Evolutionary conservation across 208 protist species (phyloP).

Genomic region (Balamuthia mandrillaris): DNA sequence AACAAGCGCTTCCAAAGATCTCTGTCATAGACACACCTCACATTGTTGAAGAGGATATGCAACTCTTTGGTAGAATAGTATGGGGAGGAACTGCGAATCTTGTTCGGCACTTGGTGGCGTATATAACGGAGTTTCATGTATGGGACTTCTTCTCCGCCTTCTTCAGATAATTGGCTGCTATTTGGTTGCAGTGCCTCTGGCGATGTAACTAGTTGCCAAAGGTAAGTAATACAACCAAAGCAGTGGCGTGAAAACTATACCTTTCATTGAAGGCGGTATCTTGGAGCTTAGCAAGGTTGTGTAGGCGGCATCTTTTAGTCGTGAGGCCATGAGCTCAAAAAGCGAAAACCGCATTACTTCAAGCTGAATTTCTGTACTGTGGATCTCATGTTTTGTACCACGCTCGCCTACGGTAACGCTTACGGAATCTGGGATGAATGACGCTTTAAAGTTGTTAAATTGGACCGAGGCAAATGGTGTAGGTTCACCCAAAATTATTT

Average conservation of each 20-base stretch:
- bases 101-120: neutral
- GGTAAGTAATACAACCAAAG: too few relatives aligned
- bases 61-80: constrained; percentile 20
- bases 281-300: neutral
- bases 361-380: neutral
- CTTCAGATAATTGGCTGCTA: neutral
- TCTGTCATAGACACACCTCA: neutral
- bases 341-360: neutral
- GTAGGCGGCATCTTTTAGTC: neutral
- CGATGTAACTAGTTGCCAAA: too few relatives aligned
- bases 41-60: neutral
- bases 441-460: neutral
- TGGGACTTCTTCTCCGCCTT: neutral
- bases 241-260: neutral
- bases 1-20: constrained; percentile 31
- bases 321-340: neutral
- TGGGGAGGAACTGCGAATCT: neutral
- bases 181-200: neutral
- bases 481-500: neutral
- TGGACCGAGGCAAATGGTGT: neutral
- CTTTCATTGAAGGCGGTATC: neutral
- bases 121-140: constrained; percentile 6
- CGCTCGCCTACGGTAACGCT: neutral
- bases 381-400: neutral
- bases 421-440: neutral